phyloP scores from a whole-genome alignment of 495 filamentous ascomycete genomes.

The Daldinia caldariorum region DNA sequence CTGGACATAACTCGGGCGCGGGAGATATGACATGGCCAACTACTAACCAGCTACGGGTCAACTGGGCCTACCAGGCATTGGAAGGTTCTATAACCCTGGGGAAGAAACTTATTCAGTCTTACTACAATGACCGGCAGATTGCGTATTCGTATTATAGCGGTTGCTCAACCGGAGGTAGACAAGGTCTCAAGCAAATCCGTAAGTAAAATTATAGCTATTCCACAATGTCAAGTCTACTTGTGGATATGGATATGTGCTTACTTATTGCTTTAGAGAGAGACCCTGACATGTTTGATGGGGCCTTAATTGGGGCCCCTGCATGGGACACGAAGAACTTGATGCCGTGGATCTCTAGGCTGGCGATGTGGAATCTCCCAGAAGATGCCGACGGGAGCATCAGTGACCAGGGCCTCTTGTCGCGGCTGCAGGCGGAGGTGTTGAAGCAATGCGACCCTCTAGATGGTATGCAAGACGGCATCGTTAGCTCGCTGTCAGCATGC shows the following conservation, averaged over 20 bases:
- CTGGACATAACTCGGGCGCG: conserved; percentile 60
- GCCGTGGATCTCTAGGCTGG: conserved; percentile 49
- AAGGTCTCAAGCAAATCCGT: conserved; percentile 58
- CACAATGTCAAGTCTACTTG: background rate
- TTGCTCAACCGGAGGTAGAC: conserved; percentile 63
- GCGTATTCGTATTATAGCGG: conserved; percentile 57
- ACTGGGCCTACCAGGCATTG: conserved; percentile 59
- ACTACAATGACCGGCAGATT: conserved; percentile 36
- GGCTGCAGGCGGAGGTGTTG: conserved; percentile 65
- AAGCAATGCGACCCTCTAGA: conserved; percentile 70
- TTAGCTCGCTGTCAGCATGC: conserved; percentile 67
- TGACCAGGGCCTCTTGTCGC: conserved; percentile 56
- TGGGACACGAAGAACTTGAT: conserved; percentile 60
- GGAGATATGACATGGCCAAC: conserved; percentile 61
- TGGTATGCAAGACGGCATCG: conserved; percentile 67
- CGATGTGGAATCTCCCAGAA: conserved; percentile 48
- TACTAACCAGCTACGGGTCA: conserved; percentile 48
- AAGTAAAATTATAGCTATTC: background rate
- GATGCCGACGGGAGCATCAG: conserved; percentile 59
- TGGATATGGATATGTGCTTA: background rate
- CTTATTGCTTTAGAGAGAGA: conserved; percentile 26
- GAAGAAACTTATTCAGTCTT: conserved; percentile 47
- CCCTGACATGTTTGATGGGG: conserved; percentile 39
- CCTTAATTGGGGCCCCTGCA: conserved; percentile 41
- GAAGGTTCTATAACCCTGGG: conserved; percentile 53